Evolutionary conservation across 2,329 filamentous ascomycete species (phyloP).

Genomic region (Penicillium hordei): DNA sequence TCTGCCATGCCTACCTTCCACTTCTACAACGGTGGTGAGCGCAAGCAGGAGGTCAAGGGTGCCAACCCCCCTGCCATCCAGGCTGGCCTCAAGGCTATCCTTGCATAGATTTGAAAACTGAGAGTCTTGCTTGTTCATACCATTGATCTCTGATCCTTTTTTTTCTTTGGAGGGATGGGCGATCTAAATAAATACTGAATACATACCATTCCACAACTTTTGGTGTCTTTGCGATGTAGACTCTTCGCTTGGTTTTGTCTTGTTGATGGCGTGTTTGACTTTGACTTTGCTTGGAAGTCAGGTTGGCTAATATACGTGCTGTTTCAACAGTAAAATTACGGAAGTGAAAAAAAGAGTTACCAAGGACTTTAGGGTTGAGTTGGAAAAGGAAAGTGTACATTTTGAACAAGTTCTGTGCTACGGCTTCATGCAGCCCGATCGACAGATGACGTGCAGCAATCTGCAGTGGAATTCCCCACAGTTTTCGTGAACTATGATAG

Average conservation of each 20-base stretch:
- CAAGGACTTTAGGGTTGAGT: background rate
- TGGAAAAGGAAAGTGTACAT: background rate
- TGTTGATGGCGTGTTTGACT: background rate
- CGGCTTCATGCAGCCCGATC: background rate
- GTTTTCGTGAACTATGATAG: no score
- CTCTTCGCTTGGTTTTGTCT: background rate
- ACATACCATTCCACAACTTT: background rate
- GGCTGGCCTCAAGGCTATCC: constrained; percentile 33
- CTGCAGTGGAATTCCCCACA: constrained; percentile 2
- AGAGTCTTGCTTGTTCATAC: constrained; percentile 7
- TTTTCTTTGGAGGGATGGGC: background rate
- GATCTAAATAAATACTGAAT: constrained; percentile 3
- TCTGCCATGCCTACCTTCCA: constrained; percentile 92
- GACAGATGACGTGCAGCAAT: background rate
- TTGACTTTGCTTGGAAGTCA: background rate
- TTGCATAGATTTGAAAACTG: constrained; percentile 19
- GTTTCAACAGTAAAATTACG: no score
- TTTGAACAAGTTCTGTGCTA: background rate
- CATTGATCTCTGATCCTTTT: background rate
- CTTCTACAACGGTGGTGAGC: constrained; percentile 76
- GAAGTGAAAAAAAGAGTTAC: no score
- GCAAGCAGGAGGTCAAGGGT: constrained; percentile 72
- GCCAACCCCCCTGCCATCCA: constrained; percentile 73
- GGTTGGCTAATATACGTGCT: background rate
- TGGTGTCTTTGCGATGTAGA: background rate